Base-by-base conservation (phyloP, 305 asterid genomes). In the Petunia hybrid region DNA sequence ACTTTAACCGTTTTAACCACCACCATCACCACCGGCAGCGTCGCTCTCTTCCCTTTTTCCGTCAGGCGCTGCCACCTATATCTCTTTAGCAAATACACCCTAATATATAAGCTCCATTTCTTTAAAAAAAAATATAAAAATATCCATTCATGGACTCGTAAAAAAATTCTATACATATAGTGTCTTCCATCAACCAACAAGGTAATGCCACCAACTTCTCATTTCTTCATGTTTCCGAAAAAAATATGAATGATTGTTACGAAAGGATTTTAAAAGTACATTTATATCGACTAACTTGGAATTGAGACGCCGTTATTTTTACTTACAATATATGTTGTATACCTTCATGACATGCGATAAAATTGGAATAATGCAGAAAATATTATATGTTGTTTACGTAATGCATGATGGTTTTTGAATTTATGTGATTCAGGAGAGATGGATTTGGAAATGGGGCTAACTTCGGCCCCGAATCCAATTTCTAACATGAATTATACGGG, bases 381-480 rank as follows among this genome's bases (percentile, higher is more conserved):
- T n/a, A 67, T 71, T 75, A 73, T 59, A 48, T 40, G 0, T 22
- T 22, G 22, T 57, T 53, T 9, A 4, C 14, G 2, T 73, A n/a
- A 61, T 60, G 56, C 9, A 56, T 46, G 53, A 41, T 83, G 4
- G 64, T 39, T 82, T 53, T 41, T 80, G 74, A 16, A 60, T 62
- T 57, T 64, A 16, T 2, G 62, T 71, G 62, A 71, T 12, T 62
- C 87, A 92, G 97, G 92, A 59, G 89, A 68, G 83, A 88, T 86
- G 84, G 96, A 93, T 90, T 81, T 87, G 48, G 93, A 93, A 83
- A 87, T 86, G 90, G 95, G 95, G 8, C 46, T 80, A 7, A 80
- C 68, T 59, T 55, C 62, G n/a, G 48, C 8, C 35, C 64, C 83
- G 45, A 31, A 73, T 40, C 80, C 83, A 8, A 43, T 40, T 77